Base-by-base conservation (phyloP, 805 yeast species). In the Debaryomyces tyrocola region DNA sequence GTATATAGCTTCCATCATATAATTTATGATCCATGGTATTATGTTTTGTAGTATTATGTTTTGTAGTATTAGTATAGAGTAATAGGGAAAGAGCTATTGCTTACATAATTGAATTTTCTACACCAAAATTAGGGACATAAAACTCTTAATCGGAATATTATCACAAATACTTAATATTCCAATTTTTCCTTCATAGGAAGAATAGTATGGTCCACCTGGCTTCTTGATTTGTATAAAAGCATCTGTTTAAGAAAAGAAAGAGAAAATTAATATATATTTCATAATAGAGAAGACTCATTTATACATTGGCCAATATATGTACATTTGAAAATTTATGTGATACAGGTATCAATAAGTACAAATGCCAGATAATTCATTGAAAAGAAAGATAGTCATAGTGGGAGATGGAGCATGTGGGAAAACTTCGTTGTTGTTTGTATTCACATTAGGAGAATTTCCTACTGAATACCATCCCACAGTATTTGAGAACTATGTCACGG, bases 351-450 rank as follows among this genome's bases (percentile, higher is more conserved):
- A 14, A 35, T 35, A 35, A 10, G 18, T 21, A 21, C 7, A 40
- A 15, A 37, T 38, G 41, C 34, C 42, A 20, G 47, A 44, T 11
- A 41, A 41, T 37, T 31, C 17, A 7, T 54, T 70, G 10, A 62
- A 65, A 43, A 52, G 96, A 57, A 90, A 90, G 62, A 71, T 90
- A 20, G 96, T 90, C 35, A 90, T 90, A 38, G 94, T 90, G 9
- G 97, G 97, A 20, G 97, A 90, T 66, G 96, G 97, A 44, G 96
- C 96, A 1, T 89, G 96, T 66, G 97, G 97, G 9, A 90, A 90
- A 66, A 90, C 97, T 0, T 90, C 96, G 1, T 70, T 90, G 33
- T 72, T 90, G n/a, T 87, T 89, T 58, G 97, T 90, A 17, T 91
- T 91, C 70, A 89, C 97, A 0, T 66, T 90, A 29, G 97, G 97